These are phyloP conservation scores for Soucietia sequanensis DNA, from an alignment of 805 yeast species.

Conservation along the genomic window DNA sequence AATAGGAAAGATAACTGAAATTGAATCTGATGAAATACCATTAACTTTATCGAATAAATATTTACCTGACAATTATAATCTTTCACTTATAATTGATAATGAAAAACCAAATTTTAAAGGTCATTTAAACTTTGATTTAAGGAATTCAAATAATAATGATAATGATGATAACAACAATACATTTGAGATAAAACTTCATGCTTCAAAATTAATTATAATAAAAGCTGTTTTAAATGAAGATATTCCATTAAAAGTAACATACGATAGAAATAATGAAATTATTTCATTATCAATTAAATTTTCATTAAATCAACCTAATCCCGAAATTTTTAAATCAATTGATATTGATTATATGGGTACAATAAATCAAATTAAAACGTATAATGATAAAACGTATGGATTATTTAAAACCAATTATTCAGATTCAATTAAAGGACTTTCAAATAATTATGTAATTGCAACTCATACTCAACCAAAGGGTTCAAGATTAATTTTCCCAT, in stretches of 20 bases:
- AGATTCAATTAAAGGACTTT: constrained; percentile 46
- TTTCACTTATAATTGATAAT: constrained; percentile 40
- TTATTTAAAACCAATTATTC: constrained; percentile 66
- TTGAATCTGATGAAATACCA: too few relatives aligned
- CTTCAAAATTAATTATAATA: constrained; percentile 41
- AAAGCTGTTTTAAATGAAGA: constrained; percentile 23
- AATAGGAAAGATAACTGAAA: too few relatives aligned
- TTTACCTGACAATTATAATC: constrained; percentile 39
- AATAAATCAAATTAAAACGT: constrained; percentile 49
- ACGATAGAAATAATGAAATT: constrained; percentile 41
- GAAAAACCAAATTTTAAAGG: constrained; percentile 50
- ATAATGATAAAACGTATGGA: constrained; percentile 59
- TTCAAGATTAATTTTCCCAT: constrained; percentile 64
- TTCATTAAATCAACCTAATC: neutral
- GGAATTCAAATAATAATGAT: neutral
- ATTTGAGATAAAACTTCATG: constrained; percentile 33
- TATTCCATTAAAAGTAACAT: constrained; percentile 23
- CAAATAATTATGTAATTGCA: constrained; percentile 55
- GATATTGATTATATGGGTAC: constrained; percentile 49
- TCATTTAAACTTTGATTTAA: constrained; percentile 28
- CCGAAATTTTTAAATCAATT: constrained; percentile 12
- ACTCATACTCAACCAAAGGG: constrained; percentile 73
- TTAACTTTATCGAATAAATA: too few relatives aligned
- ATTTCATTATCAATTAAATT: constrained; percentile 26
- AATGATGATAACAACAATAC: constrained; percentile 5